Conservation (phyloP, 177 flowering plant genomes). For the Vitis hybrid region DNA sequence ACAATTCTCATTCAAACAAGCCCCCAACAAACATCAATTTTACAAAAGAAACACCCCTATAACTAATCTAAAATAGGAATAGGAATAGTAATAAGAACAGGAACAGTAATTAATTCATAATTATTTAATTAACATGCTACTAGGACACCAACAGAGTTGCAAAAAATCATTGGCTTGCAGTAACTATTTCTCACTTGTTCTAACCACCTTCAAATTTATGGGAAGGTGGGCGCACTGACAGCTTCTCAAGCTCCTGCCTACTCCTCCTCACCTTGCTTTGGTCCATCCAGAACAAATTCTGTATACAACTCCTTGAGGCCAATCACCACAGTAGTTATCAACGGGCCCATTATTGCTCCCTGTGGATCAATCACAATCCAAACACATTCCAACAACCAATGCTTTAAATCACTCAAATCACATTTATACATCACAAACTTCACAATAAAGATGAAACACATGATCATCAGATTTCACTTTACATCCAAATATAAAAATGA, state of each 20-base stretch:
- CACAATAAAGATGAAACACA: too few species aligned
- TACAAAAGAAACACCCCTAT: too few species aligned
- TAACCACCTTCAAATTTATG: neutral
- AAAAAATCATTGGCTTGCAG: too few species aligned
- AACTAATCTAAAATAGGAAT: neutral
- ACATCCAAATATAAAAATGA: too few species aligned
- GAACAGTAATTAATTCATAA: neutral
- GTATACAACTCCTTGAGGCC: slow-evolving; percentile 82
- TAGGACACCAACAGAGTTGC: too few species aligned
- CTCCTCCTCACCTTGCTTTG: slow-evolving; percentile 30
- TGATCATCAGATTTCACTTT: too few species aligned
- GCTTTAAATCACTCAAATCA: neutral
- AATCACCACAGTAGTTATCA: slow-evolving; percentile 86
- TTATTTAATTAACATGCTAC: too few species aligned
- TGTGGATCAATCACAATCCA: slow-evolving; percentile 23
- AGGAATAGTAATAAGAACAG: neutral
- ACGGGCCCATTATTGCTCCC: slow-evolving; percentile 99
- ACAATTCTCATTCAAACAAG: slow-evolving; percentile 1
- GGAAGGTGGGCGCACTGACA: neutral
- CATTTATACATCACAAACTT: too few species aligned
- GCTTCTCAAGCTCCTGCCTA: neutral
- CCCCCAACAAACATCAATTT: neutral
- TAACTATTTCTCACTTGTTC: neutral
- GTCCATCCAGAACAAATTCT: slow-evolving; percentile 80
- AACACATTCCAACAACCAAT: neutral